Evolutionary conservation across 2,329 filamentous ascomycete species (phyloP), one percentile per base, ranked within the genome.

Genomic region (Aspergillus sergii): DNA sequence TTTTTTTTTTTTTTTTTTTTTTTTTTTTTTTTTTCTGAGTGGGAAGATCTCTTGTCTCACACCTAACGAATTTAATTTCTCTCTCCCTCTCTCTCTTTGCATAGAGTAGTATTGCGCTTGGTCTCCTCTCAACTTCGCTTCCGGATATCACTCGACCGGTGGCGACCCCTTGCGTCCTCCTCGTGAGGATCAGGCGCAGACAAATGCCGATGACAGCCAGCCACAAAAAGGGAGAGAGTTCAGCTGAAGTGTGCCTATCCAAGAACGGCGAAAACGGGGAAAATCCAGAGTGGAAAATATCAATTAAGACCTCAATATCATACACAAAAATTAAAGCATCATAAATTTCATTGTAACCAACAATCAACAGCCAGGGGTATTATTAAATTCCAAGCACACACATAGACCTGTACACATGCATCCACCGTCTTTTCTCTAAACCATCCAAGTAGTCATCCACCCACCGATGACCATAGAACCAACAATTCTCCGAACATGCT

Each of bases 351-450:
- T 54, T 36, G 51, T 54, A 54, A 54, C 4, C 51, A 54, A 58
- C 36, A 60, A 53, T 39, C 36, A 64, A 59, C 56, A 65, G 36
- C 62, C 64, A 62, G 66, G 67, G 68, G 68, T 69, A 69, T 69
- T 69, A 68, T 64, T 66, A 69, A 66, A 62, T 43, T 68, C 64
- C 66, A 67, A 67, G 62, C 63, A 59, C 57, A 57, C 55, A 43
- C 43, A 55, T 26, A 43, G 58, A 60, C 61, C 60, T 61, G 51
- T 66, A 65, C 61, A 66, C 57, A 65, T 63, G 50, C 26, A 55
- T 55, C 36, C 59, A 48, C 36, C 28, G 55, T 51, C 59, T 63
- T 58, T 61, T 63, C 61, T 67, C 61, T 68, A 63, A 66, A 58
- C 63, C 23, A 32, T 59, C 60, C 48, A 28, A 28, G 26, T 60